A percentile compares a stretch with the other conserved stretches of the same genome.
Conservation (phyloP, 176 grass and related monocot genomes). For the Urochloa ruziziensis region DNA sequence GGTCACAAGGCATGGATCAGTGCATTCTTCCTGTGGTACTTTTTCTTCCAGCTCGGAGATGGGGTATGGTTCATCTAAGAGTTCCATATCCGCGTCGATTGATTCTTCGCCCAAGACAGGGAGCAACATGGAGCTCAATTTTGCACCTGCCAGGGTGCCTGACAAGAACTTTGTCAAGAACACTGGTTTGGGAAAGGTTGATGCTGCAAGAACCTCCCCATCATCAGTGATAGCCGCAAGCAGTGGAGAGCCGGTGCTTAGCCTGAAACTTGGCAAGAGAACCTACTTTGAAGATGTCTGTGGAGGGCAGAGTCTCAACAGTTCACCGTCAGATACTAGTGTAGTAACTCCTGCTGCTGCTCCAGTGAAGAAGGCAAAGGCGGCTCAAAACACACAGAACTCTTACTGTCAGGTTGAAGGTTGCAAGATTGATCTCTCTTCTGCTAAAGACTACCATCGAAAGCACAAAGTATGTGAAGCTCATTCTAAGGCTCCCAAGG, state of each 20-base stretch:
- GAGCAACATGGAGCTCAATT: constrained; percentile 44
- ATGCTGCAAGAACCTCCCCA: constrained; percentile 31
- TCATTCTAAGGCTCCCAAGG: constrained; percentile 74
- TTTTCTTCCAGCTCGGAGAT: constrained; percentile 52
- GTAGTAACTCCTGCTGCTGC: constrained; percentile 3
- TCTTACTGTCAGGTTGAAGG: constrained; percentile 86
- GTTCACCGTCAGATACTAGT: constrained; percentile 16
- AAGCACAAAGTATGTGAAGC: constrained; percentile 82
- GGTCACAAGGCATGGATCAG: constrained; percentile 23
- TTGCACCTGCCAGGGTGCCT: constrained; percentile 18
- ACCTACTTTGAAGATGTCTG: constrained; percentile 64
- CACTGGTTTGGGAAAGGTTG: constrained; percentile 6
- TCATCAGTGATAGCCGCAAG: constrained; percentile 17
- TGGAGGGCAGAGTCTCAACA: constrained; percentile 41
- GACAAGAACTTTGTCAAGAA: constrained; percentile 21
- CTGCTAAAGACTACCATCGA: constrained; percentile 89
- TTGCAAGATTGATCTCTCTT: constrained; percentile 69
- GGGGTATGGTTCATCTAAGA: constrained; percentile 56
- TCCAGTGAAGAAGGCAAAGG: constrained; percentile 47
- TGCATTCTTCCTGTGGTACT: constrained; percentile 32
- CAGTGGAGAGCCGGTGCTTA: constrained; percentile 46
- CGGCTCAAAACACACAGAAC: constrained; percentile 21
- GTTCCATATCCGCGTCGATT: constrained; percentile 32
- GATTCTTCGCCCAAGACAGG: constrained; percentile 44
- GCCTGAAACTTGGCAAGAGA: constrained; percentile 65